These are phyloP conservation scores for Geotrichum candidum DNA, from an alignment of 1,139 yeast genomes.

Conservation along the genomic window DNA sequence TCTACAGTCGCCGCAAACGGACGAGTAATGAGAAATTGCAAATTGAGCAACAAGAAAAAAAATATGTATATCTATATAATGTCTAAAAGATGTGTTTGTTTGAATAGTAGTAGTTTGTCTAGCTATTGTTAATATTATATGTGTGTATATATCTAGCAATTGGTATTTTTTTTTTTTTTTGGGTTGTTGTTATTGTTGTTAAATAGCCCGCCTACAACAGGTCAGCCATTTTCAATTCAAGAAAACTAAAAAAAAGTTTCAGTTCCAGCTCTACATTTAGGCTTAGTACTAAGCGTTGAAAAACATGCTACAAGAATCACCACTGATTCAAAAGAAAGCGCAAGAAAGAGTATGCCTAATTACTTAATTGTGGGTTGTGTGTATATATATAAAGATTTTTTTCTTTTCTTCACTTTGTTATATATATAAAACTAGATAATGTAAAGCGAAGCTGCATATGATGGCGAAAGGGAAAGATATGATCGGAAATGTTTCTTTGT, in stretches of 20 bases:
- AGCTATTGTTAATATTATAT: too few species aligned
- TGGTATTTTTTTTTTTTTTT: too few species aligned
- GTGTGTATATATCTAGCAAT: too few species aligned
- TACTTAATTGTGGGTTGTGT: not conserved
- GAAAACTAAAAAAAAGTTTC: too few species aligned
- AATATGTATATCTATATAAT: too few species aligned
- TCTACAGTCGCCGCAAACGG: not conserved
- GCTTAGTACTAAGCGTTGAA: not conserved
- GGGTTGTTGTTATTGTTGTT: too few species aligned
- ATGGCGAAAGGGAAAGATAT: not conserved
- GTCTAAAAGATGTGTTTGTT: too few species aligned
- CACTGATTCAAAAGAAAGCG: not conserved
- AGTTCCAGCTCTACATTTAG: not conserved
- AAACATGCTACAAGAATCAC: not conserved
- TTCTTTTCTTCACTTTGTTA: not conserved
- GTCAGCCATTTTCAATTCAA: too few species aligned
- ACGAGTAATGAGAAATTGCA: not conserved
- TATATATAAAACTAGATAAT: not conserved
- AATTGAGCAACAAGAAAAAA: not conserved
- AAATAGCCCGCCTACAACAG: too few species aligned
- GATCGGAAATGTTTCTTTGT: not conserved
- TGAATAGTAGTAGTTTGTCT: too few species aligned
- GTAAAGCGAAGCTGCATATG: not conserved
- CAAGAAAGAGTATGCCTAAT: not conserved
- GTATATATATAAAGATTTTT: too few species aligned